Base-by-base conservation (phyloP, 139 green algal genomes). In the Pseudopediastrum boryanum region DNA sequence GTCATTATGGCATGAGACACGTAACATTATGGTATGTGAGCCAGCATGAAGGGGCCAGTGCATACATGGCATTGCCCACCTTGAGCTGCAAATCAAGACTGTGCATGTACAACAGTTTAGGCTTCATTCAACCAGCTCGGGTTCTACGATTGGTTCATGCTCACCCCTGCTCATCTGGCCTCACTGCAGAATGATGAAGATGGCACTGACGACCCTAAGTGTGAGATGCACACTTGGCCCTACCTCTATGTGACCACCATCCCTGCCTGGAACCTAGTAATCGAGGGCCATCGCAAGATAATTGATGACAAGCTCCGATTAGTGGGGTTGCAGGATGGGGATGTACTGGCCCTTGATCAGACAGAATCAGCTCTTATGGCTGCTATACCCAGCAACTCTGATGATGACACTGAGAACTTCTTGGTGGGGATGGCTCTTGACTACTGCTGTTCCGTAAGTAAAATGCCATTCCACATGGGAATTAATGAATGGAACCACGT, bases 341-440 rank as follows among this genome's bases (percentile, higher is more conserved):
- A 46, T 4, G 27, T 27, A 3, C 56, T 76, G 2, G 50, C 39
- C 13, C 76, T 82, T 12, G 76, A 75, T 25, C 76, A 76, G 50
- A 50, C 61, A 21, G 76, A 82, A 23, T 71, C 50, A 4, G 29
- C 56, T 19, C 50, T 77, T n/a, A 29, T 59, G 50, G 51, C 65
- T 13, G 61, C 64, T 29, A 52, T 82, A 29, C 76, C 76, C 8
- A 75, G 51, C 21, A 9, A 38, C n/a, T 6, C 54, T 25, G 44
- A 44, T 29, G 62, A 64, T 35, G 62, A 73, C 12, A 31, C 54
- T 2, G 74, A 71, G n/a, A 81, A 81, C 62, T 81, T 74, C 35
- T 36, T 81, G 21, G 42, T 42, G 43, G 74, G 74, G 29, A 5
- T 81, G 61, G 74, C 74, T 3, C 23, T 81, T 9, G 74, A 81